phyloP scores from a whole-genome alignment of 108 stramenopile genomes.

The Schizochytrium sp. region DNA sequence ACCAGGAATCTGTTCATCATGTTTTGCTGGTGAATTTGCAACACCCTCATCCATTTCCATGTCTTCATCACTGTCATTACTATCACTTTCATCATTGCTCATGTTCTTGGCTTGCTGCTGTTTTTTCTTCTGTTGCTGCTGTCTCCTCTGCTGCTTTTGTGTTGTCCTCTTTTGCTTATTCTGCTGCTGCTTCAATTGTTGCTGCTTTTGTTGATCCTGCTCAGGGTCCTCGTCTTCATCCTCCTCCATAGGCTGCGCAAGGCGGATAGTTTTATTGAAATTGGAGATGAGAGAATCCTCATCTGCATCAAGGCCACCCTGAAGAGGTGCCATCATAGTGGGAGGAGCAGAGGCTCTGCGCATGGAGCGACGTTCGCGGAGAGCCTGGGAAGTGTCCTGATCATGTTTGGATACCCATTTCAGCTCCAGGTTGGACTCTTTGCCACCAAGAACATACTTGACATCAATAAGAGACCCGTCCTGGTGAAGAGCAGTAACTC shows the following conservation, averaged over 20 bases:
- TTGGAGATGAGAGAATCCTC: background rate
- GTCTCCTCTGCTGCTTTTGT: background rate
- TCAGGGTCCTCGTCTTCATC: background rate
- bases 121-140: background rate
- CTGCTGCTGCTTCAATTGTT: background rate
- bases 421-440: constrained; percentile 35
- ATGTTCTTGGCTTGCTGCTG: background rate
- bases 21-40: background rate
- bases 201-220: background rate
- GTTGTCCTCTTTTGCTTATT: too few species aligned
- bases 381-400: background rate
- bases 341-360: constrained; percentile 1
- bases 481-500: background rate
- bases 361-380: background rate
- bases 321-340: background rate
- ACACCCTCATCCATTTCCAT: background rate
- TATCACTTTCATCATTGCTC: background rate
- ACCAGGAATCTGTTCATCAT: background rate
- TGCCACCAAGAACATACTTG: constrained; percentile 30
- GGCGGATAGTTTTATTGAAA: background rate
- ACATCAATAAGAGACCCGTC: background rate
- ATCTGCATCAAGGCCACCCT: background rate
- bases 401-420: background rate
- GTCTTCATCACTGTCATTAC: background rate
- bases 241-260: constrained; percentile 18